phyloP scores from a whole-genome alignment of 352 stramenopile genomes.

The Globisporangium carolinianum region DNA sequence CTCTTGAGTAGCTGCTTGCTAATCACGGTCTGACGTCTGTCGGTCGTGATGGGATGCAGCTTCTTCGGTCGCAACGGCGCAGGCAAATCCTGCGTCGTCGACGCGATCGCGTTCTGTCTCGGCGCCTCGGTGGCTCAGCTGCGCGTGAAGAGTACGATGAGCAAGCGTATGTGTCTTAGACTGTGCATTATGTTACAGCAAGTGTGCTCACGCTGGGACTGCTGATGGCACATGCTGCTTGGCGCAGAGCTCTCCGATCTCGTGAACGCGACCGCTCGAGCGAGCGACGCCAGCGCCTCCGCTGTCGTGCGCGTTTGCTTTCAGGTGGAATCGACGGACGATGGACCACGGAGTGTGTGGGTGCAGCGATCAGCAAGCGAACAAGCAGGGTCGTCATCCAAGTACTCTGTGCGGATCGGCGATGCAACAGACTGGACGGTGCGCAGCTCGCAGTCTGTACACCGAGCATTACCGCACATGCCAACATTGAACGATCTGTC shows the following conservation, averaged over 20 bases:
- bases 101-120: constrained; percentile 7
- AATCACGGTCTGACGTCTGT: no score
- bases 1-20: no score
- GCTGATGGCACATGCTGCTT: not conserved
- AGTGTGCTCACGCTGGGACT: not conserved
- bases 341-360: not conserved
- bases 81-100: constrained; percentile 8
- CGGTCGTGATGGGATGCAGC: not conserved
- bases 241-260: not conserved
- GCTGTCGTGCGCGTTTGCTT: not conserved
- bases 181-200: not conserved
- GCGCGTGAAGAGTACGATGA: constrained; percentile 3
- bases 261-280: not conserved
- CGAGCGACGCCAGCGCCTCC: not conserved
- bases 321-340: not conserved
- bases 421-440: not conserved
- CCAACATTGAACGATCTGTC: no score
- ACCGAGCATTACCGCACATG: no score
- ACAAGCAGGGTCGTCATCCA: not conserved
- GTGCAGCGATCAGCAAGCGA: not conserved
- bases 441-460: not conserved
- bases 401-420: not conserved
- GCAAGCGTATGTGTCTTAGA: not conserved
- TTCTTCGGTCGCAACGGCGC: constrained; percentile 7
- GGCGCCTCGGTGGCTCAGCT: constrained; percentile 2